Conservation (phyloP, 2,329 filamentous ascomycete genomes). For the Mycocentrospora acerina region DNA sequence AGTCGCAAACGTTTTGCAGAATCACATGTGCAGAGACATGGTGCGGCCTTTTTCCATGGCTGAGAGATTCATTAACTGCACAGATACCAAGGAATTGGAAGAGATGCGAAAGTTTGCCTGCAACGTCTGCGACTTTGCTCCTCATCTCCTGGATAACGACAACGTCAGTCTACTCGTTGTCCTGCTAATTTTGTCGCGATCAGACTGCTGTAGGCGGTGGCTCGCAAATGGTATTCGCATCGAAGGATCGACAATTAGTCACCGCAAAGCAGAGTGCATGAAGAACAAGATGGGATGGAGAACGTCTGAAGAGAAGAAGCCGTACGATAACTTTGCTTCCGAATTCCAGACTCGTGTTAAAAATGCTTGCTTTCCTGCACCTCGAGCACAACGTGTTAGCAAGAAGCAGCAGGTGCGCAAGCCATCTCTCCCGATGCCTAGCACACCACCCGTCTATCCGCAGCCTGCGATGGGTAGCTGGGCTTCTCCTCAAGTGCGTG, state of each 20-base stretch:
- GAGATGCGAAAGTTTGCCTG: constrained; percentile 37
- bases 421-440: constrained; percentile 22
- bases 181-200: constrained; percentile 37
- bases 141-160: constrained; percentile 42
- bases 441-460: constrained; percentile 15
- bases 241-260: constrained; percentile 41
- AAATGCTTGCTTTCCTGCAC: constrained; percentile 34
- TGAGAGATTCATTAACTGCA: constrained; percentile 34
- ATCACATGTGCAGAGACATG: constrained; percentile 40
- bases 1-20: constrained; percentile 34
- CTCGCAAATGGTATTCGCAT: constrained; percentile 42
- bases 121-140: constrained; percentile 40
- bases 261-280: constrained; percentile 42
- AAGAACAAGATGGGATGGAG: constrained; percentile 42
- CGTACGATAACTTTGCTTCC: constrained; percentile 36
- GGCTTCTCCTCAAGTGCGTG: constrained; percentile 21
- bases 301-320: constrained; percentile 34
- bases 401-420: constrained; percentile 20
- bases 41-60: constrained; percentile 38
- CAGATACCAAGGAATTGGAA: constrained; percentile 34
- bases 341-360: constrained; percentile 41
- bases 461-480: constrained; percentile 22
- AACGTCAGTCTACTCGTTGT: constrained; percentile 41
- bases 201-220: constrained; percentile 39
- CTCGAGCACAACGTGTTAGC: constrained; percentile 23